phyloP scores from a whole-genome alignment of 345 rosid species.

The Aquilaria malaccensis region DNA sequence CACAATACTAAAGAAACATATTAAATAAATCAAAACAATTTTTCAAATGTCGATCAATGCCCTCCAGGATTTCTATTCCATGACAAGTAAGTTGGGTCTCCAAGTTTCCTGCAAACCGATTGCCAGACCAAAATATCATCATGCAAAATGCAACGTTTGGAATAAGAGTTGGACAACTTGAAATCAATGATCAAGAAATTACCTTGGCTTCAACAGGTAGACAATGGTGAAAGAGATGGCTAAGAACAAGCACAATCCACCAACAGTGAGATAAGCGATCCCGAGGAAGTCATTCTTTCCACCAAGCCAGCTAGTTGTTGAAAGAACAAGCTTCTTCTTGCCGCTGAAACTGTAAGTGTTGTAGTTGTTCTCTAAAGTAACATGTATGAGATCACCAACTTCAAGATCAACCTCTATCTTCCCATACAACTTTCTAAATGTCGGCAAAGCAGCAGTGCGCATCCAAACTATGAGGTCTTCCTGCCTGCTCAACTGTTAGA shows the following conservation, averaged over 20 bases:
- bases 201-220: constrained; percentile 94
- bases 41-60: constrained; percentile 14
- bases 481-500: constrained; percentile 75
- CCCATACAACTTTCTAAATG: constrained; percentile 93
- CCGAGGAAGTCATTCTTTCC: constrained; percentile 98
- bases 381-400: constrained; percentile 40
- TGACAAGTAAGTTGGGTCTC: constrained; percentile 89
- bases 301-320: constrained; percentile 98
- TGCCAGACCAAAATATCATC: not conserved
- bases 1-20: too few species aligned
- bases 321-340: constrained; percentile 94
- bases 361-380: constrained; percentile 56
- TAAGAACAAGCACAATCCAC: constrained; percentile 81
- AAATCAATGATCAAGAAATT: constrained; percentile 12
- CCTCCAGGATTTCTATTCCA: constrained; percentile 93
- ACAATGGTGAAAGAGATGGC: constrained; percentile 75
- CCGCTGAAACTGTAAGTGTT: constrained; percentile 94
- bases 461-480: constrained; percentile 98
- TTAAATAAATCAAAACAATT: too few species aligned
- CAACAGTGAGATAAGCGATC: constrained; percentile 90
- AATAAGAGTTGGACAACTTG: not conserved
- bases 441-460: constrained; percentile 99
- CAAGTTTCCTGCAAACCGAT: constrained; percentile 64
- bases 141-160: constrained; percentile 1
- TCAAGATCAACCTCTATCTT: constrained; percentile 82